A percentile compares a stretch with the other conserved stretches of the same genome.
These are phyloP conservation scores for Desmodesmus armatus DNA, from an alignment of 139 green algal genomes.

Conservation along the genomic window DNA sequence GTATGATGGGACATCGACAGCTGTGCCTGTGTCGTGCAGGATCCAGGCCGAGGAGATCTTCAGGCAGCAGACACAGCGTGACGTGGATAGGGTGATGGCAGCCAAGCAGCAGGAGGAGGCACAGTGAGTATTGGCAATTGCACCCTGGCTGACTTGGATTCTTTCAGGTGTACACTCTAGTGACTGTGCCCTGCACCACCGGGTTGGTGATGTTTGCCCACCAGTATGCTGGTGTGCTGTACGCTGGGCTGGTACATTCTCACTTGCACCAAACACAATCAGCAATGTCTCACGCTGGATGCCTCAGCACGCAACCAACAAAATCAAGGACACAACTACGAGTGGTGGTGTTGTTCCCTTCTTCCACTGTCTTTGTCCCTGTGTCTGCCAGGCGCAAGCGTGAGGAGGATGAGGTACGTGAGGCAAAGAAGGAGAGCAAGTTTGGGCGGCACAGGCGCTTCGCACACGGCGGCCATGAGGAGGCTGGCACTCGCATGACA, in stretches of 20 bases:
- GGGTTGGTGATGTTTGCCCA: too few relatives aligned
- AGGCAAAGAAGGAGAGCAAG: conserved; percentile 11
- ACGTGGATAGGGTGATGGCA: neutral
- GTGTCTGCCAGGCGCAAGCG: conserved; percentile 19
- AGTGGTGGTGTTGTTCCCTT: too few relatives aligned
- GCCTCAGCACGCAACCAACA: too few relatives aligned
- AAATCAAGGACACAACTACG: too few relatives aligned
- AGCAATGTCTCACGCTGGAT: too few relatives aligned
- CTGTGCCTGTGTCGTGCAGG: neutral
- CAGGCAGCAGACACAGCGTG: conserved; percentile 30
- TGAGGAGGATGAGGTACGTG: conserved; percentile 27
- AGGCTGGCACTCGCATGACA: neutral
- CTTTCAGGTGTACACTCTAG: too few relatives aligned
- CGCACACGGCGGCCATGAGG: neutral
- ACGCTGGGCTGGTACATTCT: too few relatives aligned
- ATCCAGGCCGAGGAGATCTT: conserved; percentile 22
- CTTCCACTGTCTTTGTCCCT: neutral
- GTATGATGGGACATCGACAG: too few relatives aligned
- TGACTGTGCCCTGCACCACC: too few relatives aligned
- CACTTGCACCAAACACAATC: too few relatives aligned
- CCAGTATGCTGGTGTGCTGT: too few relatives aligned
- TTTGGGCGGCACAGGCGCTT: conserved; percentile 29
- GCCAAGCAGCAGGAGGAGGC: conserved; percentile 12
- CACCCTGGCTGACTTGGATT: neutral
- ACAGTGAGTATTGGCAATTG: neutral